Conservation (phyloP, 176 grass and related monocot species). For the Lolium perenne region DNA sequence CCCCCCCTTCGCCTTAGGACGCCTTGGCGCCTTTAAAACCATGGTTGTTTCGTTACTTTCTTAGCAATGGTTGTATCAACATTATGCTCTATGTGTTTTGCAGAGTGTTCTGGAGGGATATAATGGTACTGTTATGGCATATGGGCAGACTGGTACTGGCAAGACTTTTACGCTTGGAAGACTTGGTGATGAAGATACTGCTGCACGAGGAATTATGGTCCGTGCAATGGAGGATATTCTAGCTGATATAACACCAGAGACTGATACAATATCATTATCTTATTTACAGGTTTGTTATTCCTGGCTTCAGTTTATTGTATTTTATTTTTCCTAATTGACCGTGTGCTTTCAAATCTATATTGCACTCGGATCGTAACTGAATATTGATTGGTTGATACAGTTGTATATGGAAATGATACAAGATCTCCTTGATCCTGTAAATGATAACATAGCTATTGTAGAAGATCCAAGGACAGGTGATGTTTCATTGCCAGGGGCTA, state of each 20-base stretch:
- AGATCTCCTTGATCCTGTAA: conserved; percentile 94
- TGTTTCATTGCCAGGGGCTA: conserved; percentile 92
- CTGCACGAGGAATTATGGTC: conserved; percentile 96
- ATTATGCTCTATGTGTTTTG: conserved; percentile 32
- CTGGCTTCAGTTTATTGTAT: conserved; percentile 15
- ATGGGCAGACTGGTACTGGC: conserved; percentile 99
- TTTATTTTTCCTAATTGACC: background rate
- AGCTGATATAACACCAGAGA: conserved; percentile 73
- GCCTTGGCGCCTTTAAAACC: no score
- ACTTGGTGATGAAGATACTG: conserved; percentile 97
- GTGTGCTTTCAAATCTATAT: conserved; percentile 17
- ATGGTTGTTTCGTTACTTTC: conserved; percentile 11
- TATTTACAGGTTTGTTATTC: conserved; percentile 84
- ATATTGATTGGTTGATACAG: conserved; percentile 53
- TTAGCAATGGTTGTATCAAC: conserved; percentile 16
- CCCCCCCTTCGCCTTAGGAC: no score
- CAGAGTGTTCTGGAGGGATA: conserved; percentile 98
- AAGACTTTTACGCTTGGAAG: conserved; percentile 99
- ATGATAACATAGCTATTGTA: conserved; percentile 99
- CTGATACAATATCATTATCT: conserved; percentile 85
- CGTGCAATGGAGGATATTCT: conserved; percentile 99
- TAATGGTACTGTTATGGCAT: conserved; percentile 99
- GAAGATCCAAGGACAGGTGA: conserved; percentile 97
- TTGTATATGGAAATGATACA: conserved; percentile 99
- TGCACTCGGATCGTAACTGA: conserved; percentile 12